A percentile compares a stretch with the other conserved stretches of the same genome.
Conservation (phyloP, 768 basidiomycete genomes). For the Pulveroboletus ravenelii region DNA sequence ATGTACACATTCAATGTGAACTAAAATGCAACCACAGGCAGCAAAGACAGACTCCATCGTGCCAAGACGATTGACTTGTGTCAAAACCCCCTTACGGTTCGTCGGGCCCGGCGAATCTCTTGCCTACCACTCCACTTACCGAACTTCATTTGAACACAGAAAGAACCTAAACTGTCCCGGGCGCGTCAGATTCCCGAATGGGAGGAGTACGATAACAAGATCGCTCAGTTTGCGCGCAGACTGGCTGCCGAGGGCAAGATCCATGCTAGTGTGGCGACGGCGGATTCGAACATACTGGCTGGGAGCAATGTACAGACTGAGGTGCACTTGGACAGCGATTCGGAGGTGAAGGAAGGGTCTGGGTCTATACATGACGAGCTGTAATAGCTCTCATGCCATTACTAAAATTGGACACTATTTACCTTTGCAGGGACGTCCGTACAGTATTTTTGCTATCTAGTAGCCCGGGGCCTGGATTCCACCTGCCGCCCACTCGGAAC, state of each 20-base stretch:
- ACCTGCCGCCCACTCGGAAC: no score
- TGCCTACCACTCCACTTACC: background rate
- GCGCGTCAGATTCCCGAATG: constrained; percentile 97
- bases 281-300: constrained; percentile 67
- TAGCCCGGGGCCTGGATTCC: no score
- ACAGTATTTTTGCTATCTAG: no score
- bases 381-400: constrained; percentile 2
- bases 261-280: constrained; percentile 59
- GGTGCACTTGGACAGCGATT: background rate
- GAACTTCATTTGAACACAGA: constrained; percentile 43
- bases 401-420: background rate
- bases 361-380: constrained; percentile 16
- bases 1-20: background rate
- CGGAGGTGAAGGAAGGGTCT: background rate
- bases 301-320: constrained; percentile 34
- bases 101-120: constrained; percentile 19
- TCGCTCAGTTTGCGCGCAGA: constrained; percentile 72
- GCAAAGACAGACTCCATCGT: constrained; percentile 74
- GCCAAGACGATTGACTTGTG: constrained; percentile 94
- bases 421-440: no score
- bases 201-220: constrained; percentile 91
- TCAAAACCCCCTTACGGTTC: constrained; percentile 90
- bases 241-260: constrained; percentile 70
- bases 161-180: constrained; percentile 93
- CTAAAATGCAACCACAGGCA: constrained; percentile 42